Evolutionary conservation across 129 eudicot species (phyloP).

Genomic region (Erigeron canadensis): DNA sequence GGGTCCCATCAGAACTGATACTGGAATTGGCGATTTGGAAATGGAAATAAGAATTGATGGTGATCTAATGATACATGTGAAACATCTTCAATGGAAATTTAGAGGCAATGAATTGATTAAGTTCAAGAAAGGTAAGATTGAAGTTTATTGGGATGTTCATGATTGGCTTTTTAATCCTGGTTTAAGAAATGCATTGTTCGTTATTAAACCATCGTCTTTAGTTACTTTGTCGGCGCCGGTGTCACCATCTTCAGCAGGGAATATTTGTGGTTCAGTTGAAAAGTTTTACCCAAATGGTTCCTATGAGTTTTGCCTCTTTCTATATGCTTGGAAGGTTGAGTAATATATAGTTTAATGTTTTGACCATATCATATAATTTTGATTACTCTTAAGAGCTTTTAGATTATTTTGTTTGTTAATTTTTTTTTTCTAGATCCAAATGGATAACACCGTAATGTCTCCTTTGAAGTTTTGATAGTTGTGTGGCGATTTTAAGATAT

Average conservation of each 20-base stretch:
- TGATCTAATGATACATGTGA: slow-evolving; percentile 61
- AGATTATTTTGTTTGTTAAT: too few relatives aligned
- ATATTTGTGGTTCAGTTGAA: slow-evolving; percentile 50
- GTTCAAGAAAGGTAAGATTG: slow-evolving; percentile 55
- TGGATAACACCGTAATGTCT: too few relatives aligned
- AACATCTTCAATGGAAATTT: slow-evolving; percentile 91
- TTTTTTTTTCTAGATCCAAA: too few relatives aligned
- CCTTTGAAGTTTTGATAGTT: too few relatives aligned
- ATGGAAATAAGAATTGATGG: slow-evolving; percentile 95
- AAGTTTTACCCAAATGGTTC: slow-evolving; percentile 42
- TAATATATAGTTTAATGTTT: not conserved
- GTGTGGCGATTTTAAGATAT: too few relatives aligned
- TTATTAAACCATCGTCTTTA: slow-evolving; percentile 44
- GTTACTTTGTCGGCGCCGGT: not conserved
- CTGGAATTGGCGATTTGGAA: slow-evolving; percentile 52
- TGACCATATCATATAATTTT: not conserved
- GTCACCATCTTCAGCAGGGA: slow-evolving; percentile 31
- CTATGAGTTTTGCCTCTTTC: slow-evolving; percentile 77
- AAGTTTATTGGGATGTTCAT: slow-evolving; percentile 92
- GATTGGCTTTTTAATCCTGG: slow-evolving; percentile 93
- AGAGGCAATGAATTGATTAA: slow-evolving; percentile 72
- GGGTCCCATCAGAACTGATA: not conserved
- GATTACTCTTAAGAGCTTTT: too few relatives aligned
- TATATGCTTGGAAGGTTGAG: slow-evolving; percentile 90
- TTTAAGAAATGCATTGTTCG: slow-evolving; percentile 72